phyloP scores from a whole-genome alignment of 192 early-diverging fungal genomes.

The Backusella tarrabulga region DNA sequence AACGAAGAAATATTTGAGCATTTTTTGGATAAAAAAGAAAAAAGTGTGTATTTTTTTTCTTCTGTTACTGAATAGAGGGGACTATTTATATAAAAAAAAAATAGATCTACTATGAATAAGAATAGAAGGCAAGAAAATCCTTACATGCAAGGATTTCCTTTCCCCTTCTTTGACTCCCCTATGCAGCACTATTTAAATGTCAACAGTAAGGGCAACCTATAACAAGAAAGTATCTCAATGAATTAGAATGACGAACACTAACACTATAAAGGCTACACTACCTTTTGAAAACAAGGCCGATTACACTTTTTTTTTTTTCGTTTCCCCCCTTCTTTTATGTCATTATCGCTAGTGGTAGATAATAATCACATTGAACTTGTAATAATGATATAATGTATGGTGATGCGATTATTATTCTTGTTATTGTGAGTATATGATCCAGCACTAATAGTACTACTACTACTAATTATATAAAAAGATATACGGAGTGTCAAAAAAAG shows the following conservation, averaged over 20 bases:
- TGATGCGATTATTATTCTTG: neutral
- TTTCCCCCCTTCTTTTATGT: neutral
- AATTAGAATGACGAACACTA: neutral
- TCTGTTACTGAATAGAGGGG: neutral
- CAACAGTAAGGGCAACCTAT: neutral
- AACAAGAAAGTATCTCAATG: neutral
- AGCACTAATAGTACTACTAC: neutral
- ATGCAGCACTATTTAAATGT: constrained; percentile 1
- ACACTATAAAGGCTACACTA: neutral
- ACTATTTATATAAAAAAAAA: neutral
- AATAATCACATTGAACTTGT: neutral
- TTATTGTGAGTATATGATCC: neutral
- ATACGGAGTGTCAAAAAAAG: constrained; percentile 4
- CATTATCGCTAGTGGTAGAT: neutral
- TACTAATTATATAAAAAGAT: neutral
- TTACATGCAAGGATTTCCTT: neutral
- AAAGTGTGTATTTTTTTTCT: neutral
- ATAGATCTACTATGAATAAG: neutral
- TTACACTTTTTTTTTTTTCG: neutral
- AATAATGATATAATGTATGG: neutral
- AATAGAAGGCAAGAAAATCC: neutral
- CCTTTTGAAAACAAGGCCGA: neutral
- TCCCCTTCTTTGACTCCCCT: neutral
- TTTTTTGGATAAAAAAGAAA: neutral
- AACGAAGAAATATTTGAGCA: neutral